phyloP scores from a whole-genome alignment of 352 stramenopile genomes.

The Globisporangium paroecandrum region DNA sequence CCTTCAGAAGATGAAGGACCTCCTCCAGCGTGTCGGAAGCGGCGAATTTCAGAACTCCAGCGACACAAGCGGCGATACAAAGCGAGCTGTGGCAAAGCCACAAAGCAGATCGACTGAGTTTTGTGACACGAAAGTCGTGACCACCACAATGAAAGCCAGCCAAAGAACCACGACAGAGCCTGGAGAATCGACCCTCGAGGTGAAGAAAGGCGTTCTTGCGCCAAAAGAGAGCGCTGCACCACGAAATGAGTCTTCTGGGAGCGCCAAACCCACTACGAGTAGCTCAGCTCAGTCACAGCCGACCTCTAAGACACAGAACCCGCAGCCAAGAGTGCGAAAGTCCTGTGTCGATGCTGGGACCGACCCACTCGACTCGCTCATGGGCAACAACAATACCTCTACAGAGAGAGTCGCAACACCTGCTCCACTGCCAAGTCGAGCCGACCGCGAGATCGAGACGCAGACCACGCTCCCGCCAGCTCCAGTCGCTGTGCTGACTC shows the following conservation, averaged over 20 bases:
- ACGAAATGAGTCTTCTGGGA: not conserved
- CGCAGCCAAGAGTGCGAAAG: not conserved
- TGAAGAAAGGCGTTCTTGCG: not conserved
- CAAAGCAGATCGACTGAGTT: not conserved
- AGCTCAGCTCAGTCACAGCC: not conserved
- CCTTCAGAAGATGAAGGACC: slow-evolving; percentile 54
- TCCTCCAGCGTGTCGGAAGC: slow-evolving; percentile 39
- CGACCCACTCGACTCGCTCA: slow-evolving; percentile 54
- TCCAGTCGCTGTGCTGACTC: slow-evolving; percentile 17
- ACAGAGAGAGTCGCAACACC: not conserved
- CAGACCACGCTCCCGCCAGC: slow-evolving; percentile 44
- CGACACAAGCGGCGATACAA: not conserved
- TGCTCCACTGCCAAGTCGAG: not conserved
- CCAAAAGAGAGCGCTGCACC: not conserved
- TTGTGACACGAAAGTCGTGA: not conserved
- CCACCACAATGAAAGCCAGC: not conserved
- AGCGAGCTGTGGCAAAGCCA: not conserved
- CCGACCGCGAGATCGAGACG: slow-evolving; percentile 42
- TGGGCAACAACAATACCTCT: slow-evolving; percentile 15
- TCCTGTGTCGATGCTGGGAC: slow-evolving; percentile 43
- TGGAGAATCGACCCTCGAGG: too few species aligned
- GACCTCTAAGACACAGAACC: not conserved
- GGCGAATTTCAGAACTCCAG: not conserved
- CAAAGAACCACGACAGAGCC: not conserved
- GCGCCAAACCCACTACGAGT: not conserved